These are phyloP conservation scores for Pythium grandisporangium DNA, from an alignment of 352 stramenopile genomes.

Conservation along the genomic window DNA sequence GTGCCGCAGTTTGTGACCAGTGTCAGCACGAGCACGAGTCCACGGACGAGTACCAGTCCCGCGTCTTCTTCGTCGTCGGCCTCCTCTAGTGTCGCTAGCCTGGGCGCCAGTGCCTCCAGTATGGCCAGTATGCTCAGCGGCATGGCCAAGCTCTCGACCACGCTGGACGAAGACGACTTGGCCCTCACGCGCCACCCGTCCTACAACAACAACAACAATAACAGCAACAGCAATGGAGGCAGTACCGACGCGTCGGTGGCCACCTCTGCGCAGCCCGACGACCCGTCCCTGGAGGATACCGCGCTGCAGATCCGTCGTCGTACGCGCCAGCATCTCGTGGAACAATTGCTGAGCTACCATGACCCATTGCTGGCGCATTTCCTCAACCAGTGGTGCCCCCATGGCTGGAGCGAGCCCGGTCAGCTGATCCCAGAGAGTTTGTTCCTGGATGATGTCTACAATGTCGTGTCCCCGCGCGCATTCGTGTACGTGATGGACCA, in stretches of 20 bases:
- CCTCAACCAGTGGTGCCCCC: constrained; percentile 63
- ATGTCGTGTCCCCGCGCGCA: constrained; percentile 35
- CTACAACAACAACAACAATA: too few relatives aligned
- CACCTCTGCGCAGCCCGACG: constrained; percentile 24
- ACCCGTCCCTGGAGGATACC: constrained; percentile 21
- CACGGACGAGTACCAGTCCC: too few relatives aligned
- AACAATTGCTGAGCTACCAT: constrained; percentile 72
- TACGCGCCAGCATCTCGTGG: constrained; percentile 53
- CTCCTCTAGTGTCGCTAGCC: too few relatives aligned
- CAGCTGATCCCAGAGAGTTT: constrained; percentile 42
- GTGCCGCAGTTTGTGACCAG: constrained; percentile 61
- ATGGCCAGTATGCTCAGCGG: neutral
- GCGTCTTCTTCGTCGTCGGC: constrained; percentile 2
- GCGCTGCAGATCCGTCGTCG: constrained; percentile 18
- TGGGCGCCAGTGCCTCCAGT: too few relatives aligned
- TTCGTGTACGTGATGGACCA: constrained; percentile 78
- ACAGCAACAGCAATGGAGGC: too few relatives aligned
- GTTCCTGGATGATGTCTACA: constrained; percentile 59
- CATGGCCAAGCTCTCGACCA: constrained; percentile 9
- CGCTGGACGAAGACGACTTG: too few relatives aligned
- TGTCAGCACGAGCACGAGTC: neutral
- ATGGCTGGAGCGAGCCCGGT: constrained; percentile 52
- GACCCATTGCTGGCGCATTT: constrained; percentile 53
- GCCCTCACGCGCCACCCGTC: too few relatives aligned
- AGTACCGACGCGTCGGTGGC: constrained; percentile 8